Base-by-base conservation (phyloP, 2,329 filamentous ascomycete species). In the Fonsecaea pugnacius region DNA sequence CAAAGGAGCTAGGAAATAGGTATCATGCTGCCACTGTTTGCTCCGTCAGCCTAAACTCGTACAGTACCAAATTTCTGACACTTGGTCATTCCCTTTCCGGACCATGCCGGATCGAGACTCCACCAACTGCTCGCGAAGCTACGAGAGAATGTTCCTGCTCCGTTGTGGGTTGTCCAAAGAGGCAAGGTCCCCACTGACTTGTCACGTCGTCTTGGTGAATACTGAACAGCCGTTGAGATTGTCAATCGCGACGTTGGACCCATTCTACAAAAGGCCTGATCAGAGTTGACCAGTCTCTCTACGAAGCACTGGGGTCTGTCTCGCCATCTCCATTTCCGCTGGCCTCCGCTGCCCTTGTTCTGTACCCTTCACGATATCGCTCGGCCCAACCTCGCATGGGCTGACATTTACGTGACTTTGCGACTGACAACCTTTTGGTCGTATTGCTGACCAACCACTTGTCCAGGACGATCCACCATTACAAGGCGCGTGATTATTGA, bases 81-180 rank as follows among this genome's bases (percentile, higher is more conserved):
- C 9, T 16, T 57, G 16, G n/a, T n/a, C 38, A 46, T 33, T 18
- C 40, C 51, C 14, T 40, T 57, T 35, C 55, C 60, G 60, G 32
- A 57, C 21, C 32, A 48, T 62, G 38, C 60, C 60, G 60, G 60
- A 38, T 62, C 32, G 36, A 50, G 40, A 48, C 46, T 57, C 60
- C 60, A 62, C 58, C 51, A 36, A 21, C 50, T 14, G 18, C 21
- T 36, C 32, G 33, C 21, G 8, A 51, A 32, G 21, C 21, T 32
- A 16, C 36, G 21, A 18, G 43, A 38, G 43, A 48, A 24, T 14
- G 33, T 27, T 30, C 55, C 14, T 32, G 40, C 30, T 30, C 33
- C 43, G 50, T 48, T 16, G 10, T 58, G 33, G 40, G 21, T 10
- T n/a, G 18, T 14, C 27, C 16, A 32, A 33, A 27, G n/a, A 24